Percentiles rank a stretch among this genome's conserved stretches.
Conservation (phyloP, 2,329 filamentous ascomycete genomes). For the Apiospora phragmitis region DNA sequence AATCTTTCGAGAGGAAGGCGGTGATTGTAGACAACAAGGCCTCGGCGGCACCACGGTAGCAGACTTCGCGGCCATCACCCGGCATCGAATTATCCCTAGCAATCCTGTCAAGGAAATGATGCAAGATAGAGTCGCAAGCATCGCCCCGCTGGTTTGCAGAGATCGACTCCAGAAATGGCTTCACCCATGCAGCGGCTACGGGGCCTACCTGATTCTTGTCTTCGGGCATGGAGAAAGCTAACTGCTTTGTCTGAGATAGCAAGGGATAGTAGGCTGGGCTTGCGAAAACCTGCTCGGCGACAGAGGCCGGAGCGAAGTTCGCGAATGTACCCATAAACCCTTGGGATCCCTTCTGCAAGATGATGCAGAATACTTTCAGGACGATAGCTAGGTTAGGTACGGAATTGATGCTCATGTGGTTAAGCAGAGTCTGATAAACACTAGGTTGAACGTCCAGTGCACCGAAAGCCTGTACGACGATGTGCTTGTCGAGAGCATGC, state of each 20-base stretch:
- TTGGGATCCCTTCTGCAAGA: conserved; percentile 73
- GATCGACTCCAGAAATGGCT: conserved; percentile 75
- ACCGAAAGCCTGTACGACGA: conserved; percentile 77
- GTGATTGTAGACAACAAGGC: conserved; percentile 57
- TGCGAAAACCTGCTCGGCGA: conserved; percentile 82
- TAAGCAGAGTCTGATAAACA: conserved; percentile 64
- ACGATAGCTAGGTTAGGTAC: conserved; percentile 66
- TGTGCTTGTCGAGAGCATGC: conserved; percentile 68
- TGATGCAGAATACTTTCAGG: conserved; percentile 66
- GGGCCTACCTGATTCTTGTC: conserved; percentile 55
- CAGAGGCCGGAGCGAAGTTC: conserved; percentile 73
- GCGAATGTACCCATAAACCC: conserved; percentile 90
- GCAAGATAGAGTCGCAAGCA: conserved; percentile 75
- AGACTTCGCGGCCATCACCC: conserved; percentile 58
- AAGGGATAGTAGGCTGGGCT: conserved; percentile 66
- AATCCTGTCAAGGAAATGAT: conserved; percentile 70
- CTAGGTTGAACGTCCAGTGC: conserved; percentile 76
- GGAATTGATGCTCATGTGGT: conserved; percentile 54
- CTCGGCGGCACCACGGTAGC: conserved; percentile 65
- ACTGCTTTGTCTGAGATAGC: conserved; percentile 60
- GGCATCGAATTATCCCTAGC: conserved; percentile 56
- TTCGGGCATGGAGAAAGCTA: conserved; percentile 49
- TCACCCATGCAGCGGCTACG: conserved; percentile 76
- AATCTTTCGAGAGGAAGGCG: conserved; percentile 52
- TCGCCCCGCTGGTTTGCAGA: conserved; percentile 74